Percentiles rank a stretch among this genome's conserved stretches.
Conservation (phyloP, 2,329 filamentous ascomycete genomes). For the Microcyclospora pomicola region DNA sequence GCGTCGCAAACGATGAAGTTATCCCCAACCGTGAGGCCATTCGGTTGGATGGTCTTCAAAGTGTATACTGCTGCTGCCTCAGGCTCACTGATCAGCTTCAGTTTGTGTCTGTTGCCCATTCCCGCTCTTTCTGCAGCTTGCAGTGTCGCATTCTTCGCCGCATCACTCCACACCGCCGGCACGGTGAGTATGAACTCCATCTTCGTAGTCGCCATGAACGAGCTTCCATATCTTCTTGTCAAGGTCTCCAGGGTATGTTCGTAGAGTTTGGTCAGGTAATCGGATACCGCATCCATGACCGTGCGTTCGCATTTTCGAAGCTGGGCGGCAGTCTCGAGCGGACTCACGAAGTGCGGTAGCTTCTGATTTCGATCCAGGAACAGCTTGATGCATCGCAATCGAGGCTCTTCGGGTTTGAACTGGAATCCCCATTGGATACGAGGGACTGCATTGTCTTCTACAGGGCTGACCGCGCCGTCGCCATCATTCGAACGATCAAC, state of each 20-base stretch:
- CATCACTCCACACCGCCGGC: conserved; percentile 72
- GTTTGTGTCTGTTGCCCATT: conserved; percentile 55
- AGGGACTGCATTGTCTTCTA: conserved; percentile 8
- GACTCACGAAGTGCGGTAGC: conserved; percentile 66
- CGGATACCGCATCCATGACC: conserved; percentile 64
- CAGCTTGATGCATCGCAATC: conserved; percentile 70
- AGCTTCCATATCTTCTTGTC: conserved; percentile 59
- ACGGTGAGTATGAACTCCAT: conserved; percentile 71
- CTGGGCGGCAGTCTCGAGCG: conserved; percentile 62
- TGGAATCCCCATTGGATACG: conserved; percentile 64
- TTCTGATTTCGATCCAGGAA: conserved; percentile 71
- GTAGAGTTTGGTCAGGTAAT: conserved; percentile 66
- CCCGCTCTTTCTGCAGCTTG: conserved; percentile 65
- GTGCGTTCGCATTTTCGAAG: conserved; percentile 63
- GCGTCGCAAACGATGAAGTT: conserved; percentile 46
- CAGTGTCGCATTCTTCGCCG: conserved; percentile 70
- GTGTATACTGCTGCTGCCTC: conserved; percentile 72
- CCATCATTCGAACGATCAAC: conserved; percentile 11
- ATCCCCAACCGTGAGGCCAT: conserved; percentile 54
- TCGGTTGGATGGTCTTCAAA: conserved; percentile 64
- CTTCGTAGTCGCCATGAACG: conserved; percentile 62
- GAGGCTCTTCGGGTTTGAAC: conserved; percentile 62
- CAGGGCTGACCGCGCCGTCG: conserved; percentile 1
- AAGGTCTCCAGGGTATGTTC: conserved; percentile 67
- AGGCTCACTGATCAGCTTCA: conserved; percentile 69